A percentile compares a stretch with the other conserved stretches of the same genome.
phyloP scores from a whole-genome alignment of 768 basidiomycete species.

The Calvatia gigantea region DNA sequence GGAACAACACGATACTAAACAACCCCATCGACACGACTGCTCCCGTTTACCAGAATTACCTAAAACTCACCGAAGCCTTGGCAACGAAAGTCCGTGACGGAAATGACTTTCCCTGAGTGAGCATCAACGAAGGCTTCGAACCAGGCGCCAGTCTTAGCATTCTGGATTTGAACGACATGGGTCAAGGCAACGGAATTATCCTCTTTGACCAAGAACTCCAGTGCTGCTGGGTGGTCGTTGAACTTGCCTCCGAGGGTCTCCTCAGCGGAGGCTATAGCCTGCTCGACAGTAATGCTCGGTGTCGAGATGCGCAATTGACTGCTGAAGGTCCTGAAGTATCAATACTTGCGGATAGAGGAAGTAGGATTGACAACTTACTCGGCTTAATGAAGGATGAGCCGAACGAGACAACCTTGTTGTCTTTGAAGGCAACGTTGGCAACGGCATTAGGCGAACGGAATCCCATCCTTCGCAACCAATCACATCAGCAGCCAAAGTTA shows the following conservation, averaged over 20 bases:
- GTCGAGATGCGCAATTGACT: slow-evolving; percentile 33
- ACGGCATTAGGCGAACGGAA: slow-evolving; percentile 37
- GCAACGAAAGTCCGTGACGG: slow-evolving; percentile 52
- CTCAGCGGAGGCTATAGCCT: slow-evolving; percentile 35
- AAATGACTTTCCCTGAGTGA: slow-evolving; percentile 44
- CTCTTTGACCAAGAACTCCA: slow-evolving; percentile 40
- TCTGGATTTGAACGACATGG: slow-evolving; percentile 36
- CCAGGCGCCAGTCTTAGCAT: slow-evolving; percentile 38
- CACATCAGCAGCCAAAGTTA: not conserved
- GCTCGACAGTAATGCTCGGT: slow-evolving; percentile 32
- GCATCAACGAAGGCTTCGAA: slow-evolving; percentile 59
- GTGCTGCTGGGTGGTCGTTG: slow-evolving; percentile 31
- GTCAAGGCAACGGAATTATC: slow-evolving; percentile 37
- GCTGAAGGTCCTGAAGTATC: slow-evolving; percentile 24
- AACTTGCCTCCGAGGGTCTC: slow-evolving; percentile 32
- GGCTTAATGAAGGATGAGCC: slow-evolving; percentile 29
- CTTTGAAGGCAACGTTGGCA: slow-evolving; percentile 33
- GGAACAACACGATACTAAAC: slow-evolving; percentile 39
- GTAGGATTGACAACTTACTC: slow-evolving; percentile 17
- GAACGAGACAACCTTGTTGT: slow-evolving; percentile 26
- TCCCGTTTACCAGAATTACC: not conserved
- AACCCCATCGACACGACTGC: not conserved
- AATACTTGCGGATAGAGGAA: slow-evolving; percentile 29
- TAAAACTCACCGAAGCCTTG: slow-evolving; percentile 32
- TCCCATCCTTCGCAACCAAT: slow-evolving; percentile 22